These are phyloP conservation scores for Acanthamoeba triangularis DNA, from an alignment of 208 protist genomes.

Conservation along the genomic window DNA sequence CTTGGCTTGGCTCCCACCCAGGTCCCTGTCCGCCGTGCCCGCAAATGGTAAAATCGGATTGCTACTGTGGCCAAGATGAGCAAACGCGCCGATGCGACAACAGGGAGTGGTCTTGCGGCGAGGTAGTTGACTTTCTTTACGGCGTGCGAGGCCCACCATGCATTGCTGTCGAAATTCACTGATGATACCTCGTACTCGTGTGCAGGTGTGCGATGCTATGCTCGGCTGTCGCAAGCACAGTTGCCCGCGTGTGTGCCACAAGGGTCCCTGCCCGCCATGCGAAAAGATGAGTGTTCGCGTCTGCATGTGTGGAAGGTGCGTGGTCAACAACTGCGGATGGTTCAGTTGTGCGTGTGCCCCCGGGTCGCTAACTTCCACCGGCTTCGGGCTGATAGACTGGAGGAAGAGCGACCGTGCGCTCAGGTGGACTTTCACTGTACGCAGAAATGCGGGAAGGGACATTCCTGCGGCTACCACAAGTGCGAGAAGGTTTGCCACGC, in stretches of 20 bases:
- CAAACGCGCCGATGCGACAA: constrained; percentile 35
- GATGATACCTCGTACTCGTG: too few relatives aligned
- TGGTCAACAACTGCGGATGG: too few relatives aligned
- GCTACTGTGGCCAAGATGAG: constrained; percentile 69
- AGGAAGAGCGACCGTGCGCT: constrained; percentile 45
- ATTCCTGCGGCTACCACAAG: constrained; percentile 50
- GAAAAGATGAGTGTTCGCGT: neutral
- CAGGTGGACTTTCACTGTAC: neutral
- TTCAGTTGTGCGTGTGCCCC: too few relatives aligned
- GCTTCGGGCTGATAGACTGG: too few relatives aligned
- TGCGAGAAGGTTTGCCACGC: constrained; percentile 57
- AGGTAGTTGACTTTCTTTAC: too few relatives aligned
- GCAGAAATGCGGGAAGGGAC: neutral
- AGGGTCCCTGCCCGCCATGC: constrained; percentile 48
- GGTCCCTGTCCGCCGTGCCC: constrained; percentile 76
- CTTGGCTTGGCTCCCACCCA: too few relatives aligned
- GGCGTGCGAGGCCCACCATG: too few relatives aligned
- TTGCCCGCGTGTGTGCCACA: constrained; percentile 61
- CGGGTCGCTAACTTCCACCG: too few relatives aligned
- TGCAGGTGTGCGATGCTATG: constrained; percentile 39
- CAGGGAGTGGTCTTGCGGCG: constrained; percentile 41
- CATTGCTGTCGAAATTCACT: too few relatives aligned
- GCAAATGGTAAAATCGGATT: constrained; percentile 33
- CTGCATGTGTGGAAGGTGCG: constrained; percentile 45
- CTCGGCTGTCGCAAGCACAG: constrained; percentile 70